phyloP scores from a whole-genome alignment of 805 yeast species.

The Candida tibetensis region DNA sequence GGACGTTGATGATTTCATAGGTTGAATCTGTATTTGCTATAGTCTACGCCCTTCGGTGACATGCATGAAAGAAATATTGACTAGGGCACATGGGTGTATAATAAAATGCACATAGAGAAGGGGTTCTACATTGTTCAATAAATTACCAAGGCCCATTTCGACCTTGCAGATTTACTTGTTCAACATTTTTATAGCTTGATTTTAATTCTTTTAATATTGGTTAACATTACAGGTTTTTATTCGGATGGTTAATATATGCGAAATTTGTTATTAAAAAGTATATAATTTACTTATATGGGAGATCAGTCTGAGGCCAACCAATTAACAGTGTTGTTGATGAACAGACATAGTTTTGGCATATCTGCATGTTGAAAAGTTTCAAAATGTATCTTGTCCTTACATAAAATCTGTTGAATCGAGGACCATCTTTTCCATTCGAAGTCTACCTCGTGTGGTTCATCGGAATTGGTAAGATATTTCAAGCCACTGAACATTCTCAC shows the following conservation, averaged over 20 bases:
- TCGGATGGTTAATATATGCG: slow-evolving; percentile 3
- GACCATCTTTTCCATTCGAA: slow-evolving; percentile 6
- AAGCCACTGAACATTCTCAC: slow-evolving; percentile 4
- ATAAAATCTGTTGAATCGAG: slow-evolving; percentile 1
- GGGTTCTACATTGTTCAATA: too few relatives aligned
- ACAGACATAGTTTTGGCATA: slow-evolving; percentile 1
- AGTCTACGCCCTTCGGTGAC: too few relatives aligned
- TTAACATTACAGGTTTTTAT: slow-evolving; percentile 1
- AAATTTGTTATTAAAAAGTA: slow-evolving; percentile 1
- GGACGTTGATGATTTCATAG: not conserved
- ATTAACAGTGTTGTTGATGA: slow-evolving; percentile 2
- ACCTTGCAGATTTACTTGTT: too few relatives aligned
- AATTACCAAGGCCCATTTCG: too few relatives aligned
- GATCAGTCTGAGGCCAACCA: slow-evolving; percentile 2
- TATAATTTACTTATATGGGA: too few relatives aligned
- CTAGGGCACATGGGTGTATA: too few relatives aligned
- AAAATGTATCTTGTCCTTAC: slow-evolving; percentile 1
- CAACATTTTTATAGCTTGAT: not conserved
- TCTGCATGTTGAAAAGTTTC: slow-evolving; percentile 1
- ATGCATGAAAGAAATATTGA: too few relatives aligned
- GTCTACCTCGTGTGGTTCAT: slow-evolving; percentile 2
- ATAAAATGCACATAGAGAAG: too few relatives aligned
- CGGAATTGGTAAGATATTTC: not conserved
- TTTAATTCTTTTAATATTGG: not conserved
- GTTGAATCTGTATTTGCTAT: too few relatives aligned